Evolutionary conservation across 1,139 yeast species (phyloP).

Genomic region (Zygoascus meyerae): DNA sequence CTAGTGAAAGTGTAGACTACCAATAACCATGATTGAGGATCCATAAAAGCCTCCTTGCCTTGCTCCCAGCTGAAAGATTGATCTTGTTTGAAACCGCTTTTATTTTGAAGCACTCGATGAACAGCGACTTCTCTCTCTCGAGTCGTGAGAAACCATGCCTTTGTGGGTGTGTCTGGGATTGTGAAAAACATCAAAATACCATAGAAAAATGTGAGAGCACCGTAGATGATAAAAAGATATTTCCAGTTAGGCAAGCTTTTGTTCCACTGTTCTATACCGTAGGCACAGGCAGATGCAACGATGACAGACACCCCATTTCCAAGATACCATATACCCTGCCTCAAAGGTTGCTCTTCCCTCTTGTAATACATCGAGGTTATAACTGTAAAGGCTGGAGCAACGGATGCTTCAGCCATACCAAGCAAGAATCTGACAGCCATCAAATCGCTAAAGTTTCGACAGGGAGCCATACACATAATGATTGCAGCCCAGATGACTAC

Average conservation of each 20-base stretch:
- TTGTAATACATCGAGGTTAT: constrained; percentile 52
- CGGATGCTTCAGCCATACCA: constrained; percentile 44
- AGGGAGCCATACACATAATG: constrained; percentile 12
- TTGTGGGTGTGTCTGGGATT: constrained; percentile 51
- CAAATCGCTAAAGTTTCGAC: constrained; percentile 11
- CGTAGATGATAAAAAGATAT: constrained; percentile 42
- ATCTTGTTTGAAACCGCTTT: constrained; percentile 46
- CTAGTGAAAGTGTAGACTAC: constrained; percentile 36
- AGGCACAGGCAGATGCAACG: constrained; percentile 26
- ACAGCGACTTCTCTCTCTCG: constrained; percentile 48
- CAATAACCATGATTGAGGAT: constrained; percentile 44
- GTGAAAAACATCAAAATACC: constrained; percentile 41
- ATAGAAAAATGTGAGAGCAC: constrained; percentile 37
- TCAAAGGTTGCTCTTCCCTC: constrained; percentile 44
- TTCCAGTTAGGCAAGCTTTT: constrained; percentile 44
- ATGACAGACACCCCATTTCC: constrained; percentile 34
- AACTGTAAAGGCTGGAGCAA: constrained; percentile 46
- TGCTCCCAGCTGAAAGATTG: constrained; percentile 41
- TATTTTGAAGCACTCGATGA: constrained; percentile 44
- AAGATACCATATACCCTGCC: constrained; percentile 29
- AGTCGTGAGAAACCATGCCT: constrained; percentile 48
- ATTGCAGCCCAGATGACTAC: constrained; percentile 14
- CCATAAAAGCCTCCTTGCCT: constrained; percentile 20
- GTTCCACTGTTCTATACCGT: constrained; percentile 42
- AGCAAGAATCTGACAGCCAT: constrained; percentile 16